phyloP scores from a whole-genome alignment of 192 early-diverging fungal genomes.

The Helicostylum pulchrum region DNA sequence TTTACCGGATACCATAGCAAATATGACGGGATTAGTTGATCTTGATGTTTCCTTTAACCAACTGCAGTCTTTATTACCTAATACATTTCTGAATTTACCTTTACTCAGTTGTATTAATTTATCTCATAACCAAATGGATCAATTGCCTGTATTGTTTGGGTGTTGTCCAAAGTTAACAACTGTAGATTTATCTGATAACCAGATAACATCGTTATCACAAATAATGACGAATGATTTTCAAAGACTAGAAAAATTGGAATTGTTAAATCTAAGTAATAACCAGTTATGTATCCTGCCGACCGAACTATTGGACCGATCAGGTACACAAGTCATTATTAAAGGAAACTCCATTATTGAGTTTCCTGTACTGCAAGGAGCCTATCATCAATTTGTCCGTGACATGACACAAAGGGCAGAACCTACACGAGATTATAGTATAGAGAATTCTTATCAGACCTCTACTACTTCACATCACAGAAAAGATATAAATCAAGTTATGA shows the following conservation, averaged over 20 bases:
- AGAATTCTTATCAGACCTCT: neutral
- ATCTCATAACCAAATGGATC: neutral
- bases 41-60: slow-evolving; percentile 4
- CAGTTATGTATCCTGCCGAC: neutral
- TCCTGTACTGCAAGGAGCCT: neutral
- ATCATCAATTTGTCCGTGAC: neutral
- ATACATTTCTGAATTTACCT: neutral
- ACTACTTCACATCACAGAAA: neutral
- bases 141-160: neutral
- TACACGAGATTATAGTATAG: slow-evolving; percentile 1
- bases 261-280: slow-evolving; percentile 3
- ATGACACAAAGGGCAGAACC: slow-evolving; percentile 1
- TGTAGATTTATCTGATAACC: slow-evolving; percentile 10
- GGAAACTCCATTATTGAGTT: slow-evolving; percentile 1
- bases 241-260: neutral
- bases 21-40: neutral
- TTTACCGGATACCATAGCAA: slow-evolving; percentile 4
- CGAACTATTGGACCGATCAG: slow-evolving; percentile 1
- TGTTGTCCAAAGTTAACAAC: neutral
- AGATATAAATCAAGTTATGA: neutral
- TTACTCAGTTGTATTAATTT: neutral
- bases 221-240: neutral
- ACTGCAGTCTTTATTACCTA: neutral
- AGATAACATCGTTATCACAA: neutral
- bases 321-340: neutral